phyloP scores from a whole-genome alignment of 148 eudicot genomes.

The Salicornia ramosissima region DNA sequence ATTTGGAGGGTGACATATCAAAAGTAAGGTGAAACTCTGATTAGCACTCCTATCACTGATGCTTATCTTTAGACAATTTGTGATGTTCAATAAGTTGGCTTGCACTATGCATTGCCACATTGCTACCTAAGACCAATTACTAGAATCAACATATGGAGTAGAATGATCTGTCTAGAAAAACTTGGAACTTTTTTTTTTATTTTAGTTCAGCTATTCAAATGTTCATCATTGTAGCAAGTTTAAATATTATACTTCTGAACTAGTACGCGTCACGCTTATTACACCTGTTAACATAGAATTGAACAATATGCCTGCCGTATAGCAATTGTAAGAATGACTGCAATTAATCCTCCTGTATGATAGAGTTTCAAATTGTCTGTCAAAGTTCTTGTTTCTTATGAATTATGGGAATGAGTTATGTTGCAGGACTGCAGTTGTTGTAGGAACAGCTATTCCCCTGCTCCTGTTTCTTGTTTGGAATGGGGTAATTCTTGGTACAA shows the following conservation, averaged over 20 bases:
- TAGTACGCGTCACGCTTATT: neutral
- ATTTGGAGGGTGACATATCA: conserved; percentile 77
- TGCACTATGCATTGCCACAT: neutral
- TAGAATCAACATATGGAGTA: too few species aligned
- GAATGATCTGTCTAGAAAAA: too few species aligned
- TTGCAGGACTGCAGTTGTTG: conserved; percentile 67
- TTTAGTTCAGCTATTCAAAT: too few species aligned
- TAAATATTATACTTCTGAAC: too few species aligned
- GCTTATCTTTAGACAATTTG: neutral
- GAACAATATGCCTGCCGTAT: neutral
- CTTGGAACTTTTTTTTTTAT: too few species aligned
- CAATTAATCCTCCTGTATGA: neutral
- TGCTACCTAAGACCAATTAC: neutral
- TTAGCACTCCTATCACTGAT: conserved; percentile 4
- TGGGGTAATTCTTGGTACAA: conserved; percentile 84
- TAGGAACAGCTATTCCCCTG: conserved; percentile 85
- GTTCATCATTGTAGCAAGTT: too few species aligned
- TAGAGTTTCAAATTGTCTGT: neutral
- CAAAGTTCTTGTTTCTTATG: neutral
- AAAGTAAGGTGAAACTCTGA: conserved; percentile 73
- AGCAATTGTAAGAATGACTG: neutral
- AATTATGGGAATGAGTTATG: conserved; percentile 1
- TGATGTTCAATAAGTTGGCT: neutral
- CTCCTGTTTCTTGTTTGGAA: conserved; percentile 80
- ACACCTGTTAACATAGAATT: neutral